A percentile compares a stretch with the other conserved stretches of the same genome.
phyloP scores from a whole-genome alignment of 495 filamentous ascomycete genomes.

The Penicillium coprophilum region DNA sequence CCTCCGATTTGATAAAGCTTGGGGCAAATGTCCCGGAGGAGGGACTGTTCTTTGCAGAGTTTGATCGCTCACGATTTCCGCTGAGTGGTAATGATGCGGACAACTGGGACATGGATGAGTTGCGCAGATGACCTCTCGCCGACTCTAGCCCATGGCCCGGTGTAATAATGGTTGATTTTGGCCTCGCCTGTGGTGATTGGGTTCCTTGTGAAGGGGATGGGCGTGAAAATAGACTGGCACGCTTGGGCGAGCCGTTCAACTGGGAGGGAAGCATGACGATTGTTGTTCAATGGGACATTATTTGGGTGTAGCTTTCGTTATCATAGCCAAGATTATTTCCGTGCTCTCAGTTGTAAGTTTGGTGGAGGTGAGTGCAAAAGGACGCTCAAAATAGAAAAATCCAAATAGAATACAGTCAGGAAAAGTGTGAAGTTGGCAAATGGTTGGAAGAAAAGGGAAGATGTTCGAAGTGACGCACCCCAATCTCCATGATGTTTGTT shows the following conservation, averaged over 20 bases:
- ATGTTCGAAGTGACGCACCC: constrained; percentile 22
- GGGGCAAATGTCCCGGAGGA: constrained; percentile 86
- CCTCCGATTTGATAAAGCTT: constrained; percentile 86
- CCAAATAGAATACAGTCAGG: background rate
- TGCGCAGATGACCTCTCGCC: constrained; percentile 52
- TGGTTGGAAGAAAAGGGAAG: constrained; percentile 12
- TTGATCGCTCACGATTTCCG: constrained; percentile 50
- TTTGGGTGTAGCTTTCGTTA: constrained; percentile 21
- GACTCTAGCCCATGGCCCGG: constrained; percentile 48
- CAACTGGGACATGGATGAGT: constrained; percentile 54
- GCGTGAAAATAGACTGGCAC: constrained; percentile 73
- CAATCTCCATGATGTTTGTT: constrained; percentile 39
- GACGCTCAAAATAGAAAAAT: constrained; percentile 9
- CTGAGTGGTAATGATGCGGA: constrained; percentile 29
- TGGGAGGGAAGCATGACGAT: constrained; percentile 47
- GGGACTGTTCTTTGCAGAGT: constrained; percentile 57
- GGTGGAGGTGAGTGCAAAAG: background rate
- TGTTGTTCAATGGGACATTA: constrained; percentile 37
- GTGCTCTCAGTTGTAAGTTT: background rate
- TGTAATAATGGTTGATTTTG: constrained; percentile 70
- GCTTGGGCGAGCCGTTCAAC: constrained; percentile 53
- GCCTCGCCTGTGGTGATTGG: constrained; percentile 49
- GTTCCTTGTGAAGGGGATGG: constrained; percentile 58
- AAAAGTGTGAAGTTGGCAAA: constrained; percentile 6
- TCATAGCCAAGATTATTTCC: constrained; percentile 18